Base-by-base conservation (phyloP, 352 stramenopile species). In the Pythium myriotylum region DNA sequence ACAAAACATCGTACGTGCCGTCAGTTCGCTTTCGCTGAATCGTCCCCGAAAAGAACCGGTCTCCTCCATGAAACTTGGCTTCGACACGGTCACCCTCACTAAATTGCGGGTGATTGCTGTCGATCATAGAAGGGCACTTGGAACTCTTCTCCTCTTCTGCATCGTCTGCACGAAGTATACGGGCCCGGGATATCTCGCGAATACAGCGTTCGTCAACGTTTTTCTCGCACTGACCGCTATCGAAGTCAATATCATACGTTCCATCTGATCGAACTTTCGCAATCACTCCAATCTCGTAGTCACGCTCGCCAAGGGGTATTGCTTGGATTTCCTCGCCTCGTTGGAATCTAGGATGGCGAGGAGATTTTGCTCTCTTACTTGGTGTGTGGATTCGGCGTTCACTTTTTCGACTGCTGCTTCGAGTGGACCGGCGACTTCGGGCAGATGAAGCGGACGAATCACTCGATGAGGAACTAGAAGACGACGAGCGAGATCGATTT, bases 181-280 rank as follows among this genome's bases (percentile, higher is more conserved):
- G 68, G 12, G 73, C 68, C 14, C 73, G 67, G 19, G 71, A 70
- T 22, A 84, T 77, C 24, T 81, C 69, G 8, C 67, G 50, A 19
- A 88, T 72, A 27, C 68, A 74, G 37, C 62, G 53, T 37, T 82
- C 79, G 14, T 84, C 74, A 13, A 88, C 76, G 33, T 83, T 74
- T 42, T 85, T 79, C 37, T 91, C 79, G 16, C 54, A 71, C 37
- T 84, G 67, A 0, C 79, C 81, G 57, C 43, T 82, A 54, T 89
- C 79, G 61, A 89, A 88, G 46, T 89, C 80, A 39, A 91, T 74
- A 57, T 91, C 79, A 29, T 91, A 91, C 12, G 75, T 81, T 13
- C 72, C 67, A 58, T 86, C 73, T 5, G 74, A 72, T 9, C 73
- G 81, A 4, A 81, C 68, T 10, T 72, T 72, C 14, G 72, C 70